Conservation (phyloP, 2,329 filamentous ascomycete species). For the Scedosporium boydii region DNA sequence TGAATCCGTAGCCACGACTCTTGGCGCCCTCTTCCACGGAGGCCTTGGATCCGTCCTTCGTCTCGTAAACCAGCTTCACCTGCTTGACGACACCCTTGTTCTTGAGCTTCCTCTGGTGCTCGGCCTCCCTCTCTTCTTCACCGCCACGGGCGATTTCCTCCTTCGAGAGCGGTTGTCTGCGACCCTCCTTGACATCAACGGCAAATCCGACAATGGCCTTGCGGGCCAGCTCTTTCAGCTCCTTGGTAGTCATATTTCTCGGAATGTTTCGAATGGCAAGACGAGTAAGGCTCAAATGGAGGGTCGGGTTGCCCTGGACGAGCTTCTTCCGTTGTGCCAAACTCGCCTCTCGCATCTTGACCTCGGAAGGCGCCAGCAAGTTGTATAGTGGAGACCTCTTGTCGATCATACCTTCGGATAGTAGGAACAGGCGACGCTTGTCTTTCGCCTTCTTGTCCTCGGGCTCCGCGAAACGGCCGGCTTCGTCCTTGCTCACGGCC, state of each 20-base stretch:
- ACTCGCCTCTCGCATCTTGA: conserved; percentile 82
- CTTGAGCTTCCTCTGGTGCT: conserved; percentile 68
- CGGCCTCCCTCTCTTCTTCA: conserved; percentile 70
- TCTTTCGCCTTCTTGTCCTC: conserved; percentile 73
- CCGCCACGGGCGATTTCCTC: conserved; percentile 78
- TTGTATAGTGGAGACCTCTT: conserved; percentile 69
- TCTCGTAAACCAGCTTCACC: conserved; percentile 92
- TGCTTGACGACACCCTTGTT: conserved; percentile 83
- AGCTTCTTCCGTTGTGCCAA: conserved; percentile 79
- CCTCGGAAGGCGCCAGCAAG: conserved; percentile 65
- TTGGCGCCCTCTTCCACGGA: conserved; percentile 65
- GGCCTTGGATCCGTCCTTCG: conserved; percentile 74
- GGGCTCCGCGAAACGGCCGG: conserved; percentile 58
- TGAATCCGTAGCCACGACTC: conserved; percentile 91
- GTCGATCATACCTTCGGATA: conserved; percentile 77
- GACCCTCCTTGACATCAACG: conserved; percentile 72
- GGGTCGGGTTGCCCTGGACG: conserved; percentile 80
- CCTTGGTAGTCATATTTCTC: conserved; percentile 71
- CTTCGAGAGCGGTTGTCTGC: conserved; percentile 70
- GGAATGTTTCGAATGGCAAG: conserved; percentile 89
- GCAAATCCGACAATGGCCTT: conserved; percentile 93
- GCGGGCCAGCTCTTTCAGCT: conserved; percentile 81
- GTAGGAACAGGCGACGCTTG: conserved; percentile 79
- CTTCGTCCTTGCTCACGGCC: conserved; percentile 77
- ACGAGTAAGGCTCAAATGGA: conserved; percentile 83